Evolutionary conservation across 208 protist species (phyloP).

Genomic region (Trypanosomatidae sp.): DNA sequence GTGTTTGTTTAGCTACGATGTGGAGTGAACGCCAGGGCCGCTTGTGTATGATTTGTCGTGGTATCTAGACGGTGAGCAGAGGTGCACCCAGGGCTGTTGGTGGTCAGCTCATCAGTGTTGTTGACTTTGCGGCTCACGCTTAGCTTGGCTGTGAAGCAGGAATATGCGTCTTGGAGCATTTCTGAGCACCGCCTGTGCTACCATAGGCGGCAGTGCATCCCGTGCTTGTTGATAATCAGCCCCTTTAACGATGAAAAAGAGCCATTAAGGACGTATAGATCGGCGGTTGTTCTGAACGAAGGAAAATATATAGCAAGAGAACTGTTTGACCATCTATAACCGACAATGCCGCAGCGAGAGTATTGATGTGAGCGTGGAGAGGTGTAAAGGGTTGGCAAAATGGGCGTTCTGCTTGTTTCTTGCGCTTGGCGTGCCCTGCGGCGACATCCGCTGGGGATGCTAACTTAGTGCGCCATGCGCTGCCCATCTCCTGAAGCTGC

Average conservation of each 20-base stretch:
- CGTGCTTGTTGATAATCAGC: constrained; percentile 2
- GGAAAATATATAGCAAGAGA: constrained; percentile 4
- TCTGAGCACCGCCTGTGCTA: neutral
- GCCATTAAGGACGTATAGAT: neutral
- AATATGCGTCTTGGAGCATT: neutral
- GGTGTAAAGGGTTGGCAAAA: neutral
- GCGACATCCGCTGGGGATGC: neutral
- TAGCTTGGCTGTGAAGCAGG: neutral
- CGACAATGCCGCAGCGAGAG: neutral
- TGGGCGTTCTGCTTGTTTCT: constrained; percentile 1
- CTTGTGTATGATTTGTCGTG: neutral
- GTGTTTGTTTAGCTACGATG: neutral
- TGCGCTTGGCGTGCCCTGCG: neutral
- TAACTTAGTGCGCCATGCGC: neutral
- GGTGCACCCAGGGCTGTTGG: neutral
- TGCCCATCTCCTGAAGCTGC: neutral
- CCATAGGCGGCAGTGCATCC: neutral
- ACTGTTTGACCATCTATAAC: neutral
- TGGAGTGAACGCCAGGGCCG: neutral
- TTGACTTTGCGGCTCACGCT: neutral
- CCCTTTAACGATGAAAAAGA: neutral
- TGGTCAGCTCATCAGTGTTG: neutral
- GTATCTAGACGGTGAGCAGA: neutral
- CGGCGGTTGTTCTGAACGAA: constrained; percentile 10
- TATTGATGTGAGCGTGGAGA: neutral